Conservation (phyloP, 2,329 filamentous ascomycete genomes). For the Thermoascus crustaceus region DNA sequence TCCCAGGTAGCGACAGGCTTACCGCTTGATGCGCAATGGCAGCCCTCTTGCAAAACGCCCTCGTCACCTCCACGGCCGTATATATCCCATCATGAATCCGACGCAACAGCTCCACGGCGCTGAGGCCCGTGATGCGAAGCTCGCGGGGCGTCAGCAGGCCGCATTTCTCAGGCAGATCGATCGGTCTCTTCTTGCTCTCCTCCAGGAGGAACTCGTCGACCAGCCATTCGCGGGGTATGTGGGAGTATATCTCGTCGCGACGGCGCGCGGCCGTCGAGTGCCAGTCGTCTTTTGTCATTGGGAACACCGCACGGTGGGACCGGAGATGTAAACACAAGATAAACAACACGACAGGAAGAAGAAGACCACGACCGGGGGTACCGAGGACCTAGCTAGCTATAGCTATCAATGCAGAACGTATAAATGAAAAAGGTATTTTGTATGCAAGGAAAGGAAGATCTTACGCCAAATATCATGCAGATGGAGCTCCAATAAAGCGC, state of each 20-base stretch:
- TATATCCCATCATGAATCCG: constrained; percentile 2
- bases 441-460: no score
- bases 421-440: no score
- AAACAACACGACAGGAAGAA: no score
- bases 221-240: background rate
- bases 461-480: no score
- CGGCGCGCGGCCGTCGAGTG: background rate
- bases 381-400: no score
- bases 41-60: constrained; percentile 41
- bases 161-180: background rate
- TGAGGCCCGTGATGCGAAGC: constrained; percentile 5
- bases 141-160: constrained; percentile 4
- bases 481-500: no score
- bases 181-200: background rate
- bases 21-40: constrained; percentile 20
- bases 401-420: no score
- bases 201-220: background rate
- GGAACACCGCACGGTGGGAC: no score
- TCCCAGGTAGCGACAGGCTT: constrained; percentile 2
- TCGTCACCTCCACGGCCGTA: constrained; percentile 6
- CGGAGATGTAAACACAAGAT: no score
- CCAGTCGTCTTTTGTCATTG: background rate
- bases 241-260: background rate
- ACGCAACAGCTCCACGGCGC: constrained; percentile 5
- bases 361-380: no score